phyloP scores from a whole-genome alignment of 2,329 filamentous ascomycete genomes.

The Colletotrichum sp. region DNA sequence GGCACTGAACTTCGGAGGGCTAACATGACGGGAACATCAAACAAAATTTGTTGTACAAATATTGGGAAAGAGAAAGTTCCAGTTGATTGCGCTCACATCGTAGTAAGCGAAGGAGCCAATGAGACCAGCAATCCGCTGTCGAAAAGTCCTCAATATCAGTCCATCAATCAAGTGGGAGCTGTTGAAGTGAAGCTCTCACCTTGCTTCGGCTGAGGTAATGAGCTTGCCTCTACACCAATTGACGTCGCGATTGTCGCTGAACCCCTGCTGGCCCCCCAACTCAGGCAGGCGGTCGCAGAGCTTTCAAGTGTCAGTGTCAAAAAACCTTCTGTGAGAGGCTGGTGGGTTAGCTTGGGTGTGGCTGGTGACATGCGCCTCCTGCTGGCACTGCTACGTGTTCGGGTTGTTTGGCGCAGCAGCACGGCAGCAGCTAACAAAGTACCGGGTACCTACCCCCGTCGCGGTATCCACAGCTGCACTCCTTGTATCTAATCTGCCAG shows the following conservation, averaged over 20 bases:
- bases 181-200: not conserved
- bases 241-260: not conserved
- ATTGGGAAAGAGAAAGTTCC: not conserved
- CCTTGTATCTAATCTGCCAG: constrained; percentile 20
- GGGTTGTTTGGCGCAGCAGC: not conserved
- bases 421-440: not conserved
- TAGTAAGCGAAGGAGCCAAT: not conserved
- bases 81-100: not conserved
- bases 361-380: not conserved
- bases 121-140: not conserved
- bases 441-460: not conserved
- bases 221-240: not conserved
- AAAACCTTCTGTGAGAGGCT: not conserved
- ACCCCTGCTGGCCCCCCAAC: not conserved
- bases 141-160: not conserved
- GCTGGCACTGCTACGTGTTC: not conserved
- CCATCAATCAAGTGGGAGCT: not conserved
- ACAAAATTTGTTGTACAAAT: not conserved
- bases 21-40: constrained; percentile 5
- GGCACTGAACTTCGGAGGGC: constrained; percentile 2
- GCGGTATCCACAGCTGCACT: constrained; percentile 1
- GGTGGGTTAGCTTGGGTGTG: not conserved
- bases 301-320: not conserved
- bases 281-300: constrained; percentile 15
- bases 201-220: not conserved